These are phyloP conservation scores for Triangularia setosa DNA, from an alignment of 2,329 filamentous ascomycete species.

Conservation along the genomic window DNA sequence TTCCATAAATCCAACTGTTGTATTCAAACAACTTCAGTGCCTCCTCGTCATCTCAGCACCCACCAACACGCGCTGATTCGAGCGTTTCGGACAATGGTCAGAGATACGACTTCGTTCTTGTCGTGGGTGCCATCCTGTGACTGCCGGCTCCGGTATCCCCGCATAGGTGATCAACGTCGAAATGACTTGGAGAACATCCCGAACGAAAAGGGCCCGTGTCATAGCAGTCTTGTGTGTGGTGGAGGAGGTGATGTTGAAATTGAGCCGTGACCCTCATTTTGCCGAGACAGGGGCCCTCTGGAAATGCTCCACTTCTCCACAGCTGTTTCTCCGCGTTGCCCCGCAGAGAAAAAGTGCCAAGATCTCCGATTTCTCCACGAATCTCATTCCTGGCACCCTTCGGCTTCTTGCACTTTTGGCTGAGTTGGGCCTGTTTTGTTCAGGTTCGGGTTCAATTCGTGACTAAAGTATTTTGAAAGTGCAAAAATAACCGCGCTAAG, in stretches of 20 bases:
- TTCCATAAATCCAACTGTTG: not conserved
- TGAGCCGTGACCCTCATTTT: conserved; percentile 2
- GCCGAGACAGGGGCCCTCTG: conserved; percentile 1
- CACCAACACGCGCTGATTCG: not conserved
- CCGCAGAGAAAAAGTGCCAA: not conserved
- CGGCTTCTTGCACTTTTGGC: no score
- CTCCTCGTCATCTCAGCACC: not conserved
- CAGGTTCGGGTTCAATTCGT: not conserved
- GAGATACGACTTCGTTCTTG: not conserved
- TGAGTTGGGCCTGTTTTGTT: not conserved
- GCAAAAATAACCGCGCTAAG: not conserved
- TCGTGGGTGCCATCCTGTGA: not conserved
- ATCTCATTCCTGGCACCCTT: not conserved
- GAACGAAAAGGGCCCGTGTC: not conserved
- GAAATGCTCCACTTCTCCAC: conserved; percentile 3
- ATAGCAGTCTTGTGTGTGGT: not conserved
- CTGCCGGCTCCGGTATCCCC: conserved; percentile 6
- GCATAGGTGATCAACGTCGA: not conserved
- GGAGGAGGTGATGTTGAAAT: conserved; percentile 2
- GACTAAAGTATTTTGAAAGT: not conserved
- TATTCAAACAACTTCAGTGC: not conserved
- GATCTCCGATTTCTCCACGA: conserved; percentile 10
- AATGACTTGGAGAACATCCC: not conserved
- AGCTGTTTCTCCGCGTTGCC: not conserved
- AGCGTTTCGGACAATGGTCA: not conserved